Base-by-base conservation (phyloP, 345 rosid genomes). In the Rhizophora mangle region DNA sequence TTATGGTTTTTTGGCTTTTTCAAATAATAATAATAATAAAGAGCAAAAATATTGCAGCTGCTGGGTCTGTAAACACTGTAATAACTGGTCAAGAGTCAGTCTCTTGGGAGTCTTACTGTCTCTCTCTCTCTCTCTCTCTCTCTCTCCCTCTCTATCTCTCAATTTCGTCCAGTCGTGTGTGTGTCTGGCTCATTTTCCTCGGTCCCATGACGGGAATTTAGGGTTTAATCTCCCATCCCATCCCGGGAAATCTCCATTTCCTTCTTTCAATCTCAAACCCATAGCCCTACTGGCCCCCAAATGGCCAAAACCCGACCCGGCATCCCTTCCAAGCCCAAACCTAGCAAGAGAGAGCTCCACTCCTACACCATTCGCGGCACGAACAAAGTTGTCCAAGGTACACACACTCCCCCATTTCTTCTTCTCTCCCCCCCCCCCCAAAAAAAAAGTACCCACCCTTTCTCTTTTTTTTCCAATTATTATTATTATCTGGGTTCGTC, bases 281-380 rank as follows among this genome's bases (percentile, higher is more conserved):
- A 34, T 34, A 9, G 10, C 37, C 37, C 37, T 34, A 15, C 49
- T 11, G 18, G 1, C 49, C 49, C 49, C 49, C 18, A 24, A 21
- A 93, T 93, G 98, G 96, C 96, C 58, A 93, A 85, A 76, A 90
- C 95, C 72, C 82, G 93, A 81, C 91, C 90, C 2, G 89, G 89
- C 66, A 69, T 85, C 29, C 61, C 78, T 55, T 64, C 85, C 70
- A 80, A 74, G 79, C 78, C 76, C 68, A 89, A 83, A 68, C 51
- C 78, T 6, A 81, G 80, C 30, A 87, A 76, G 80, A 83, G 74
- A 72, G 88, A 83, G 57, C 80, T 89, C 21, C 89, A 89, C 8
- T 80, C 89, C 49, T 89, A 78, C 73, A 87, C 89, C 54, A 83
- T 89, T 79, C 76, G 73, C 62, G 90, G 90, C 80, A 85, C 92